phyloP scores from a whole-genome alignment of 805 yeast genomes.

The Suhomyces sp. region DNA sequence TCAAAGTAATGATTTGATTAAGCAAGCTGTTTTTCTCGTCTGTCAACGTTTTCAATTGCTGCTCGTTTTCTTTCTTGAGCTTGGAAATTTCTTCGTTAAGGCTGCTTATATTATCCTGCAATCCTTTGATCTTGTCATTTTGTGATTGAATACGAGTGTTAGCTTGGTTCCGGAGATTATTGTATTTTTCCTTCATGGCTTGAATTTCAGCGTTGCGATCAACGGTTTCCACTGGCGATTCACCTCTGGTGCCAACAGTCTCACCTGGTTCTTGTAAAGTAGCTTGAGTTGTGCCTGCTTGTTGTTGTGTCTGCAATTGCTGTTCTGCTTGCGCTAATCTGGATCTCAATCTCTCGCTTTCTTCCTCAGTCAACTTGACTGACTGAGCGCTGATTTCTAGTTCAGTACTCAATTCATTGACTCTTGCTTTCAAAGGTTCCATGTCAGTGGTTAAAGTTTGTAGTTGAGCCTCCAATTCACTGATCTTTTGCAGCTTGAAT shows the following conservation, averaged over 20 bases:
- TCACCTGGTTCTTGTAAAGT: background rate
- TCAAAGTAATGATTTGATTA: constrained; percentile 26
- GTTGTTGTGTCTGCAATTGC: background rate
- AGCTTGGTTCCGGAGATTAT: constrained; percentile 27
- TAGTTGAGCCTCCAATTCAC: constrained; percentile 41
- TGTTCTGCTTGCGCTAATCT: background rate
- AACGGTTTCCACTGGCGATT: background rate
- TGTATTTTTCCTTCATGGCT: constrained; percentile 28
- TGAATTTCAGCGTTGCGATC: constrained; percentile 16
- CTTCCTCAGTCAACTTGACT: constrained; percentile 46
- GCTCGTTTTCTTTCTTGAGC: constrained; percentile 12
- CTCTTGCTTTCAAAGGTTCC: constrained; percentile 45
- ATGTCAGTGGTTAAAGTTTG: constrained; percentile 27
- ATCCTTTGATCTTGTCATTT: constrained; percentile 25
- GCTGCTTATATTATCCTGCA: constrained; percentile 20
- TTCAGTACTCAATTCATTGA: constrained; percentile 35
- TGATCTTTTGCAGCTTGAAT: constrained; percentile 18
- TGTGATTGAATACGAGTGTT: constrained; percentile 21
- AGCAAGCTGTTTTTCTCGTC: constrained; percentile 13
- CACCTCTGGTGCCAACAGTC: background rate
- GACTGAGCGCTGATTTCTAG: constrained; percentile 50
- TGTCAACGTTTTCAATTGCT: constrained; percentile 10
- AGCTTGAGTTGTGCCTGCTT: background rate
- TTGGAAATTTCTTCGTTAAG: constrained; percentile 20
- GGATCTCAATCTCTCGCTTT: constrained; percentile 55